Conservation (phyloP, 176 grass and related monocot species). For the Raddia guianensis region DNA sequence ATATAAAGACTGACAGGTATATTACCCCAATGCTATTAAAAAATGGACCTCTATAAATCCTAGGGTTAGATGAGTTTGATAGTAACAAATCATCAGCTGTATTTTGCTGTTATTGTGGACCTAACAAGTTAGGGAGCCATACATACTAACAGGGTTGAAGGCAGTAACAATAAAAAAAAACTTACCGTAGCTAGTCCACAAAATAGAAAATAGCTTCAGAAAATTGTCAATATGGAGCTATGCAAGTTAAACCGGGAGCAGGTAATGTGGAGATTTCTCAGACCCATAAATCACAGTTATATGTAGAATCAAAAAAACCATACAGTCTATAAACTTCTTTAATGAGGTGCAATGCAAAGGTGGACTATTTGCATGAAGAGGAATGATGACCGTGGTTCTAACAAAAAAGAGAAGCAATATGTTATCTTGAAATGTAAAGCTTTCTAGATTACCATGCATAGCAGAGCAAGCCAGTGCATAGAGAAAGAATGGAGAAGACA, state of each 20-base stretch:
- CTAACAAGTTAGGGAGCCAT: neutral
- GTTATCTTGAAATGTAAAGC: neutral
- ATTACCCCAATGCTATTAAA: slow-evolving; percentile 6
- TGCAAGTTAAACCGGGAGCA: neutral
- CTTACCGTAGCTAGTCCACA: neutral
- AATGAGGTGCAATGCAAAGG: neutral
- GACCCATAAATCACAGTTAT: neutral
- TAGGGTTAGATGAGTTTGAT: slow-evolving; percentile 9
- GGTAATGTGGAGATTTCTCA: neutral
- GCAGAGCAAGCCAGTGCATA: neutral
- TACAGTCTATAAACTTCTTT: neutral
- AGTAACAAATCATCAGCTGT: neutral
- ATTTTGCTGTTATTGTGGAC: neutral
- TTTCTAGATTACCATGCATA: slow-evolving; percentile 20
- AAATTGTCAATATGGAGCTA: neutral
- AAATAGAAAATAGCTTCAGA: neutral
- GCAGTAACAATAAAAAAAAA: neutral
- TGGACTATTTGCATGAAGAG: slow-evolving; percentile 15
- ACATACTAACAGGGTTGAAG: neutral
- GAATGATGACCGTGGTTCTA: neutral
- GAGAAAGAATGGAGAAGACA: slow-evolving; percentile 7
- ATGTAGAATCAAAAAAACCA: neutral
- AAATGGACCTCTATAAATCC: slow-evolving; percentile 21
- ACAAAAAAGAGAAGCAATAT: slow-evolving; percentile 18
- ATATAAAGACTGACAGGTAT: neutral